Base-by-base conservation (phyloP, 2,329 filamentous ascomycete genomes). In the Albophoma yamanashiensis region DNA sequence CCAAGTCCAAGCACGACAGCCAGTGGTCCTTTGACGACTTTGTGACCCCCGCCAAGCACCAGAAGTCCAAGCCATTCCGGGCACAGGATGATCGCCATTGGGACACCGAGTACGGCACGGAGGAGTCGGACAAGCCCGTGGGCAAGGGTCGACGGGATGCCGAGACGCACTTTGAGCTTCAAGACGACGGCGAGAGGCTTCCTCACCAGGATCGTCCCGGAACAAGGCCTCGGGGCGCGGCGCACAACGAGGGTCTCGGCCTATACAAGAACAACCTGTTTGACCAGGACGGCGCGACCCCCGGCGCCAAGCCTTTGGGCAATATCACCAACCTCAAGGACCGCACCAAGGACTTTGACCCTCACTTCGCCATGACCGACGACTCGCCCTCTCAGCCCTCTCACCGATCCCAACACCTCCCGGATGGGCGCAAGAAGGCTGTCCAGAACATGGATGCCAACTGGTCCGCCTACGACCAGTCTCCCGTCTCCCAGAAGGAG, bases 11-110 rank as follows among this genome's bases (percentile, higher is more conserved):
- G 76, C 87, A 91, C 70, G 78, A 81, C 61, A 86, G 86, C 64
- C 87, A 90, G 63, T 97, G 93, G 92, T 85, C 86, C 56, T 97
- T 97, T 73, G 85, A 91, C 62, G 92, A 96, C 74, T 96, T 96
- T 67, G 78, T 79, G 20, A 96, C 92, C 0, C 93, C 93, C 0
- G 82, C 88, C 64, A 96, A 96, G 79, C 65, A 75, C 34, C 78
- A 84, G 56, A 79, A 82, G 5, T 76, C 80, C 55, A 89, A 88
- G 72, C 72, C 82, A 27, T 70, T 79, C 58, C 82, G 86, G 62
- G 77, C 81, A 45, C 84, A 91, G 69, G 86, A 94, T 62, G 82
- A 87, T 62, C 88, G 89, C 59, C 88, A 94, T 71, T 95, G 90
- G 85, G 88, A 87, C 66, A 86, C 88, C 56, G 87, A 92, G 55